Evolutionary conservation across 768 basidiomycete species (phyloP).

Genomic region (Lactarius quietus): DNA sequence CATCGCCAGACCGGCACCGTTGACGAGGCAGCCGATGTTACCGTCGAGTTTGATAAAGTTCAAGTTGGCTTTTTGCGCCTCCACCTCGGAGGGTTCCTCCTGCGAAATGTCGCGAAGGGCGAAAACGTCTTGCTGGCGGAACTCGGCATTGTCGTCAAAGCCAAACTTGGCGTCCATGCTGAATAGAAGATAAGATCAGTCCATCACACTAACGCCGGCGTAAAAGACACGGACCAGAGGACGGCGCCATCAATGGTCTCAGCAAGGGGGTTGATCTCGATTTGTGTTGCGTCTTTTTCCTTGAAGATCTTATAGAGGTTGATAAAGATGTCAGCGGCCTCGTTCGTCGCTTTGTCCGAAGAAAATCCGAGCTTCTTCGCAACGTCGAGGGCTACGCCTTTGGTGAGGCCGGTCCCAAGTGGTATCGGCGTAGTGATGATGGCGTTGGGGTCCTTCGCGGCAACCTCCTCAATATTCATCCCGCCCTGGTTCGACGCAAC

Average conservation of each 20-base stretch:
- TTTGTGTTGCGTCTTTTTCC: slow-evolving; percentile 98
- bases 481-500: slow-evolving; percentile 94
- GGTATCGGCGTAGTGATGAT: slow-evolving; percentile 95
- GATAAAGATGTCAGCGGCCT: slow-evolving; percentile 91
- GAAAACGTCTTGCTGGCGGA: slow-evolving; percentile 92
- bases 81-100: slow-evolving; percentile 96
- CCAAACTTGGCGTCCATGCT: slow-evolving; percentile 99
- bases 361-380: slow-evolving; percentile 93
- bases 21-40: slow-evolving; percentile 94
- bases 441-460: slow-evolving; percentile 88
- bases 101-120: slow-evolving; percentile 87
- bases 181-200: slow-evolving; percentile 7
- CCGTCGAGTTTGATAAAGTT: slow-evolving; percentile 99
- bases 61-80: slow-evolving; percentile 92
- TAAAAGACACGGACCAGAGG: slow-evolving; percentile 66
- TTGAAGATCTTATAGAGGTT: slow-evolving; percentile 96
- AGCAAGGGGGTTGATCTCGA: slow-evolving; percentile 98
- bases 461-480: slow-evolving; percentile 99
- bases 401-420: slow-evolving; percentile 75
- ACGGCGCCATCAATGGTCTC: slow-evolving; percentile 89
- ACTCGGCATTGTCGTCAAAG: slow-evolving; percentile 99
- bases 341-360: slow-evolving; percentile 59
- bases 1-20: slow-evolving; percentile 98
- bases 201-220: slow-evolving; percentile 3
- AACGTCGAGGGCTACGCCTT: slow-evolving; percentile 64